Evolutionary conservation across 1,284 basidiomycete genomes (phyloP).

Genomic region (Filobasidium uniguttulatum): DNA sequence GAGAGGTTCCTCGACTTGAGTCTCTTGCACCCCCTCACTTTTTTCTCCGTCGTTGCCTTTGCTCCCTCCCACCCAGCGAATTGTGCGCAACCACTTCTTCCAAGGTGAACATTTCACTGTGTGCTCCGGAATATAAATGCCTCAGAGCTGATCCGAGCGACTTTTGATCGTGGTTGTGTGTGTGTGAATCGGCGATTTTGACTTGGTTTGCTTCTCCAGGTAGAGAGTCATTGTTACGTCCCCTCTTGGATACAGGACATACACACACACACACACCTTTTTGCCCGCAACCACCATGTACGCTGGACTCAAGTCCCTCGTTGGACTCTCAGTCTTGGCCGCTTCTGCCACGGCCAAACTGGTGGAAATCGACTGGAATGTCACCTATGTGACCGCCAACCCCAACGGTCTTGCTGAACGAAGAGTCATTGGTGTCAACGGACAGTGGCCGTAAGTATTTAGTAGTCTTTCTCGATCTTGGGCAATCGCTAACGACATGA

Average conservation of each 20-base stretch:
- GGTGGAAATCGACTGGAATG: constrained; percentile 38
- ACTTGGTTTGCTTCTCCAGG: background rate
- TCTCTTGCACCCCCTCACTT: background rate
- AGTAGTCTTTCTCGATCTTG: background rate
- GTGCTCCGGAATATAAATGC: background rate
- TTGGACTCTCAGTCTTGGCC: background rate
- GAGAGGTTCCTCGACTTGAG: too few species aligned
- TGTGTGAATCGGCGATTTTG: background rate
- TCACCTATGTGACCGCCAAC: constrained; percentile 35
- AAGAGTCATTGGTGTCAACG: constrained; percentile 70
- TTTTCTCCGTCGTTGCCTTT: background rate
- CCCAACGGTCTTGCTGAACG: constrained; percentile 44
- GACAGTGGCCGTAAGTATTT: constrained; percentile 69
- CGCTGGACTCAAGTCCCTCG: background rate
- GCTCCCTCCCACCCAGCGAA: background rate
- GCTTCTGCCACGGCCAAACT: constrained; percentile 24
- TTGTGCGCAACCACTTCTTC: background rate
- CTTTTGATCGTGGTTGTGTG: background rate
- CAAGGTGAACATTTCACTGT: background rate
- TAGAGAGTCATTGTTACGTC: background rate
- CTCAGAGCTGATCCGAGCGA: too few species aligned
- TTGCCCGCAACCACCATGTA: background rate
- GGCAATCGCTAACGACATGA: background rate
- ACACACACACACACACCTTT: background rate
- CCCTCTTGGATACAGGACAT: background rate